These are phyloP conservation scores for Wallacemonas sp. DNA, from an alignment of 208 protist genomes.

Conservation along the genomic window DNA sequence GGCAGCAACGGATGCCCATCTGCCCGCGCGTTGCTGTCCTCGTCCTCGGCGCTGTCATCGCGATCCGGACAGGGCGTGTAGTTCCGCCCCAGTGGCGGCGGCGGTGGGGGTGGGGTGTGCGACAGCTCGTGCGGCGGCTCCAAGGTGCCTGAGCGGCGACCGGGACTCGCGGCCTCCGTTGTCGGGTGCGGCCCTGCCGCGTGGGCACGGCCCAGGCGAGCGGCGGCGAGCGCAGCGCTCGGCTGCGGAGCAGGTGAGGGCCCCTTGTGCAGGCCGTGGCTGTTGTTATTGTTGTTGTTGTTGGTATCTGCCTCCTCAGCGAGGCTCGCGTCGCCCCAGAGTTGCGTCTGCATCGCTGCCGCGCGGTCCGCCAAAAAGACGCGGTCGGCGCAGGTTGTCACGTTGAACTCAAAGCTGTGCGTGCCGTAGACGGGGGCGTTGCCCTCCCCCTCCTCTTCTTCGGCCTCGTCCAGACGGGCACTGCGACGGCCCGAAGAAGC, in stretches of 20 bases:
- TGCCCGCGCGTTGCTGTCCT: not conserved
- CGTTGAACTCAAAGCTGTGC: slow-evolving; percentile 25
- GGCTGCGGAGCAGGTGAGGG: not conserved
- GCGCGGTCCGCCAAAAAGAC: slow-evolving; percentile 36
- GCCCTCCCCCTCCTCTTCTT: not conserved
- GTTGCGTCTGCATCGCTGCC: slow-evolving; percentile 24
- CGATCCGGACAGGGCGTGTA: not conserved
- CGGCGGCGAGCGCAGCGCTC: too few species aligned
- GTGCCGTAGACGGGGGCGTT: not conserved
- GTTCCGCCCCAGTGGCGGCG: not conserved
- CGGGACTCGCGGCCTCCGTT: slow-evolving; percentile 3
- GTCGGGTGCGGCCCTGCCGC: too few species aligned
- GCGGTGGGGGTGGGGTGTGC: not conserved
- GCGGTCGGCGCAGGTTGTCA: slow-evolving; percentile 55
- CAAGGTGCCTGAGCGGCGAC: not conserved
- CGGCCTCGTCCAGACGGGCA: not conserved
- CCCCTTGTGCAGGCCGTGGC: not conserved
- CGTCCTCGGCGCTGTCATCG: not conserved
- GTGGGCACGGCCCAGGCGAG: not conserved
- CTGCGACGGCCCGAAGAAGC: too few species aligned
- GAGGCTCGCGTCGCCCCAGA: slow-evolving; percentile 18
- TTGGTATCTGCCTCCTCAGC: too few species aligned
- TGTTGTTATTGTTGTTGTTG: not conserved
- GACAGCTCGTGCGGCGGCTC: slow-evolving; percentile 2
- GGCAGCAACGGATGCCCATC: slow-evolving; percentile 7